Evolutionary conservation across 2,329 filamentous ascomycete species (phyloP).

Genomic region (Paecilomyces fulvus): DNA sequence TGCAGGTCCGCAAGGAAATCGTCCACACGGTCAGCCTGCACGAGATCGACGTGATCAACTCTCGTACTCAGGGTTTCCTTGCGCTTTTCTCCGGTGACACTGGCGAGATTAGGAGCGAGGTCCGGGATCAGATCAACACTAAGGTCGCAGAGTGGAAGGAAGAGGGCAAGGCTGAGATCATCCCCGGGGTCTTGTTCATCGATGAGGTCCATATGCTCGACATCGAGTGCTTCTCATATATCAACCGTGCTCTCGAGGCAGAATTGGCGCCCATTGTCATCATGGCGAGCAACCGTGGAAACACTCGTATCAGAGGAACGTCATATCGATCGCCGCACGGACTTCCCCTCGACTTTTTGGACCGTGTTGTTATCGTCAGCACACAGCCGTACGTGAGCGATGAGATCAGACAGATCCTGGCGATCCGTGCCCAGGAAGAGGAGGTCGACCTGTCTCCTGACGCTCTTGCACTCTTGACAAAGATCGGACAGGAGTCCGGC

Average conservation of each 20-base stretch:
- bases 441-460: conserved; percentile 88
- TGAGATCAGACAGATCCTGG: conserved; percentile 85
- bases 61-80: conserved; percentile 93
- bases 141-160: conserved; percentile 99
- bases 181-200: conserved; percentile 94
- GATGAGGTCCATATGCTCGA: conserved; percentile 99
- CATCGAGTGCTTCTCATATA: conserved; percentile 97
- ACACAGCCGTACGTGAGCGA: conserved; percentile 75
- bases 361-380: conserved; percentile 92
- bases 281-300: conserved; percentile 95
- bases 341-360: conserved; percentile 88
- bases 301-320: conserved; percentile 85
- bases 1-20: conserved; percentile 94
- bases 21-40: conserved; percentile 95
- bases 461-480: conserved; percentile 84
- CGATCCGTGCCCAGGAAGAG: conserved; percentile 89
- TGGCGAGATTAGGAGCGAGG: conserved; percentile 93
- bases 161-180: conserved; percentile 96
- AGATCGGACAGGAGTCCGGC: conserved; percentile 88
- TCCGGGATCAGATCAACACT: conserved; percentile 97
- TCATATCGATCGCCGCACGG: conserved; percentile 91
- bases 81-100: conserved; percentile 97
- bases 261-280: conserved; percentile 95
- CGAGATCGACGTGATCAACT: conserved; percentile 99
- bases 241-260: conserved; percentile 93